phyloP scores from a whole-genome alignment of 208 protist species.

The Crithidia bombi region DNA sequence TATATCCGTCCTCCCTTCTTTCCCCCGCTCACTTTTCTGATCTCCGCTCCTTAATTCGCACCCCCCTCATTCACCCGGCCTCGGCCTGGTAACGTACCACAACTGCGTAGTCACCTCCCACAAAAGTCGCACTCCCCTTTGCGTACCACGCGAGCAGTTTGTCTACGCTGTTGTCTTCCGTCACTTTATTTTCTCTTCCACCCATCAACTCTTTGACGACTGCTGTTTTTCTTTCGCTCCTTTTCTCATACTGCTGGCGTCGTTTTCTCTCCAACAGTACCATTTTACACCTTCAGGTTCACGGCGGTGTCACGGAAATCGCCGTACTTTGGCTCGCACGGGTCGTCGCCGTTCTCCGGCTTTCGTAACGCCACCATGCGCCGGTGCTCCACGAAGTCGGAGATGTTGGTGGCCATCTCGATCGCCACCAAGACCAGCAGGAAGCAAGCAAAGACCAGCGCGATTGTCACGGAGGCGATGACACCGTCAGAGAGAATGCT shows the following conservation, averaged over 20 bases:
- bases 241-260: too few species aligned
- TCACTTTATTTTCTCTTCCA: too few species aligned
- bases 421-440: conserved; percentile 36
- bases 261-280: neutral
- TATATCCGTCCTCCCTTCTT: conserved; percentile 8
- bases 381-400: conserved; percentile 14
- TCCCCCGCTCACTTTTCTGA: neutral
- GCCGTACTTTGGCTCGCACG: conserved; percentile 4
- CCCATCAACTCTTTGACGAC: too few species aligned
- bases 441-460: conserved; percentile 32
- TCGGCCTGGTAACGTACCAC: too few species aligned
- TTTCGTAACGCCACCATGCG: neutral
- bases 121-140: too few species aligned
- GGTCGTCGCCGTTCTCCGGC: conserved; percentile 3
- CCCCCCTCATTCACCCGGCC: conserved; percentile 10
- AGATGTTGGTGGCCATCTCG: conserved; percentile 25
- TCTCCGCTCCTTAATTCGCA: neutral
- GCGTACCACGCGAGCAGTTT: too few species aligned
- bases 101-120: too few species aligned
- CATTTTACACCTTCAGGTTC: conserved; percentile 2
- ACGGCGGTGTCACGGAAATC: conserved; percentile 24
- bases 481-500: conserved; percentile 34
- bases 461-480: conserved; percentile 34
- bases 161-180: too few species aligned
- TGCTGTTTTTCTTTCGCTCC: neutral